Conservation (phyloP, 2,329 filamentous ascomycete species). For the Neonectria faginata region DNA sequence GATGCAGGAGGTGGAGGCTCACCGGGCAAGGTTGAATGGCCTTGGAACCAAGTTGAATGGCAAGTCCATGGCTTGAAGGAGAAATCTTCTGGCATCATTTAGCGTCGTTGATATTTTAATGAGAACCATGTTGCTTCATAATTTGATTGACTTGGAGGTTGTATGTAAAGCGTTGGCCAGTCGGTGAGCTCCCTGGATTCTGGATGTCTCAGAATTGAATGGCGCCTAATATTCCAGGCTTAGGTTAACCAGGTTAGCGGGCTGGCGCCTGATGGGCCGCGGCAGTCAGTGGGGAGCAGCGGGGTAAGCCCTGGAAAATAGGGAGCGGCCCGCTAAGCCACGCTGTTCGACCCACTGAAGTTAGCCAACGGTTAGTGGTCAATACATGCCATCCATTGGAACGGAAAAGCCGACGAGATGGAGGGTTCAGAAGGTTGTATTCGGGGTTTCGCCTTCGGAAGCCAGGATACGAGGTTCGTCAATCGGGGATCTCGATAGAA, state of each 20-base stretch:
- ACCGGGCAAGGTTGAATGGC: slow-evolving; percentile 2
- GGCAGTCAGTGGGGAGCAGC: slow-evolving; percentile 1
- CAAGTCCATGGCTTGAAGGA: not conserved
- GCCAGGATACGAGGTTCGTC: not conserved
- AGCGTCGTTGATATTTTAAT: not conserved
- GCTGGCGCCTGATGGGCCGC: not conserved
- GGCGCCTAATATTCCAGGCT: not conserved
- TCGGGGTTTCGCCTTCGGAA: not conserved
- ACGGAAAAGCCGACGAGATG: not conserved
- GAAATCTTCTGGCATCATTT: not conserved
- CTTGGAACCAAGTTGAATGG: not conserved
- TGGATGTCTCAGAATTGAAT: not conserved
- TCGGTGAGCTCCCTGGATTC: not conserved
- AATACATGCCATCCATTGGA: not conserved
- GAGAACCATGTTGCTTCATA: not conserved
- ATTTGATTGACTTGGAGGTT: not conserved
- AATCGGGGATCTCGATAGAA: slow-evolving; percentile 5
- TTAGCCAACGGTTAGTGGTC: not conserved
- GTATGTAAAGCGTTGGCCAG: not conserved
- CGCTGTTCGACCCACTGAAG: slow-evolving; percentile 9
- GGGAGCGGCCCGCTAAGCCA: slow-evolving; percentile 18
- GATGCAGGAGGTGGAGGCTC: slow-evolving; percentile 16
- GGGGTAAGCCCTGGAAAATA: slow-evolving; percentile 4
- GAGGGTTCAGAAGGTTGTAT: not conserved
- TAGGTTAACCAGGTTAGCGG: not conserved